Evolutionary conservation across 441 rosid species (phyloP).

Genomic region (Populus hybrid): DNA sequence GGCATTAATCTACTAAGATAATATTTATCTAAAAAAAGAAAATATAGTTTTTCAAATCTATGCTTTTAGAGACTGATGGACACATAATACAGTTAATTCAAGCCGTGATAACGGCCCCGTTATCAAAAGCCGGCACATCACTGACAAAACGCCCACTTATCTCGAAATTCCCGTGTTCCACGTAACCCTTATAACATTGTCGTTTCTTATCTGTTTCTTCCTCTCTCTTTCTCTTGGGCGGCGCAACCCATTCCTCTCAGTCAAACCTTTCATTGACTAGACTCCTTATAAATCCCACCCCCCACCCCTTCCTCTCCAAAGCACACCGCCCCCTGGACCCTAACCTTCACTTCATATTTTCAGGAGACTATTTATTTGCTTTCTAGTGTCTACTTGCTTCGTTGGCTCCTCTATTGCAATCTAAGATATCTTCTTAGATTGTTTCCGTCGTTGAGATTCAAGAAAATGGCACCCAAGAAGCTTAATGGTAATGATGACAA

Average conservation of each 20-base stretch:
- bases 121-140: slow-evolving; percentile 30
- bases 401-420: background rate
- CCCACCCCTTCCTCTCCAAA: too few relatives aligned
- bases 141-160: slow-evolving; percentile 24
- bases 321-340: background rate
- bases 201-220: slow-evolving; percentile 23
- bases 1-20: background rate
- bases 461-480: slow-evolving; percentile 47
- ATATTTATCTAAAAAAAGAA: background rate
- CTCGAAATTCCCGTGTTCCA: slow-evolving; percentile 44
- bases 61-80: too few relatives aligned
- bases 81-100: slow-evolving; percentile 2
- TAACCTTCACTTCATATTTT: background rate
- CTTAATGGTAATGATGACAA: slow-evolving; percentile 6
- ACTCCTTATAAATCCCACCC: background rate
- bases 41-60: too few relatives aligned
- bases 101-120: slow-evolving; percentile 16
- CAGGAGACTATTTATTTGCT: background rate
- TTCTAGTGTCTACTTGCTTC: background rate
- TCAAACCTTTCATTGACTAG: slow-evolving; percentile 52
- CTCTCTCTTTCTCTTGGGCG: slow-evolving; percentile 20
- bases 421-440: background rate
- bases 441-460: background rate
- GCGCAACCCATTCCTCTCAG: slow-evolving; percentile 57
- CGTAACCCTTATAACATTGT: slow-evolving; percentile 30